Conservation (phyloP, 306 rosid species). For the Lupinus albus region DNA sequence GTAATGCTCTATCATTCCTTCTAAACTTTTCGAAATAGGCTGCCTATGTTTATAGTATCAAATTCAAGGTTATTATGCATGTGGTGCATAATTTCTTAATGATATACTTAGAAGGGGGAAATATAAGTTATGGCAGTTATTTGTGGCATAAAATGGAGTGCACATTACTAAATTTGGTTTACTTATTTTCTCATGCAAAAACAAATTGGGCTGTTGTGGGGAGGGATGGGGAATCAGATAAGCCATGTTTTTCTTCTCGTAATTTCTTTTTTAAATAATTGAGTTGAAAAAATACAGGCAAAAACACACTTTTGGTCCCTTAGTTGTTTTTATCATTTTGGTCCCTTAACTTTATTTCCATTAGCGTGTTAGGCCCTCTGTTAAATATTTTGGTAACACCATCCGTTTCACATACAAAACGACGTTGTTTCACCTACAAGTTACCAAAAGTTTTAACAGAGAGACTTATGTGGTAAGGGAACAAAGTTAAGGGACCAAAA, state of each 20-base stretch:
- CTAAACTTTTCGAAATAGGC: conserved; percentile 9
- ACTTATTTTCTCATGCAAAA: background rate
- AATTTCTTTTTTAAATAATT: background rate
- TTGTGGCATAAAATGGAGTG: conserved; percentile 9
- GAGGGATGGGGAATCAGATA: background rate
- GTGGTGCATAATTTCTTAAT: conserved; percentile 4
- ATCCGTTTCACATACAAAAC: too few relatives aligned
- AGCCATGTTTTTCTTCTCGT: conserved; percentile 10
- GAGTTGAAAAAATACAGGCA: background rate
- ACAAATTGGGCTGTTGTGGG: background rate
- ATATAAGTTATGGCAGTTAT: background rate
- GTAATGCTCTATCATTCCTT: conserved; percentile 17
- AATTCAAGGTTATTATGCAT: conserved; percentile 15
- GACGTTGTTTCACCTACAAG: too few relatives aligned
- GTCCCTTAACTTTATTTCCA: too few relatives aligned
- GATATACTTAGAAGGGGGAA: conserved; percentile 11
- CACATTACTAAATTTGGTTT: conserved; percentile 30
- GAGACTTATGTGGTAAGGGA: too few relatives aligned
- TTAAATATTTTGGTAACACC: too few relatives aligned
- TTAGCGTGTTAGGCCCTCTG: too few relatives aligned
- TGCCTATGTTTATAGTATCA: conserved; percentile 6
- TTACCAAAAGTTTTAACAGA: too few relatives aligned
- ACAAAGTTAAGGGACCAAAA: too few relatives aligned
- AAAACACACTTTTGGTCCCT: too few relatives aligned
- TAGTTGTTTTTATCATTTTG: too few relatives aligned